phyloP scores from a whole-genome alignment of 1,284 basidiomycete genomes.

The Irpex lacteus region DNA sequence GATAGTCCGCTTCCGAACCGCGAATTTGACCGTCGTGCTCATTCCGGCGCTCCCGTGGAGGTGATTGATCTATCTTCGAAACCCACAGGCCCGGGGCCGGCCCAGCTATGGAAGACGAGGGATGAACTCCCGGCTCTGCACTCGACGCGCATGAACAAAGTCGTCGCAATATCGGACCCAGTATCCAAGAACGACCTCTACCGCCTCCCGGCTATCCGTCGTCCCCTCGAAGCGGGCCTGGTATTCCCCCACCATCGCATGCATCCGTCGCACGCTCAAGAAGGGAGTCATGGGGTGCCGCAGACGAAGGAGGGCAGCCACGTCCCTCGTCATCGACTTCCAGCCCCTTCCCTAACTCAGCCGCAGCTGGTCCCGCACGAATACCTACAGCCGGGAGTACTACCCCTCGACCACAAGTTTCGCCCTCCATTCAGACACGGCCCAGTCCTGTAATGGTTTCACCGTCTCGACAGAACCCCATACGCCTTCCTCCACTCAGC shows the following conservation, averaged over 20 bases:
- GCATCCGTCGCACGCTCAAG: constrained; percentile 26
- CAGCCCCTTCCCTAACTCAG: constrained; percentile 3
- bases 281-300: constrained; percentile 31
- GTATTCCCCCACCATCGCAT: constrained; percentile 18
- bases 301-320: constrained; percentile 17
- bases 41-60: constrained; percentile 39
- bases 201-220: constrained; percentile 36
- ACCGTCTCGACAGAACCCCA: constrained; percentile 10
- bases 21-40: constrained; percentile 31
- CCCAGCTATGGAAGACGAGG: constrained; percentile 21
- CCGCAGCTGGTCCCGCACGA: constrained; percentile 1
- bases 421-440: constrained; percentile 9
- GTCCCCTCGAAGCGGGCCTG: constrained; percentile 22
- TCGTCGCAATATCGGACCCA: constrained; percentile 27
- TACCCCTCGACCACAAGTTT: constrained; percentile 5
- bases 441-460: constrained; percentile 10
- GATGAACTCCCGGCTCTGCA: constrained; percentile 15
- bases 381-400: background rate
- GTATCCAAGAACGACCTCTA: constrained; percentile 27
- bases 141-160: constrained; percentile 24
- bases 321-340: constrained; percentile 22
- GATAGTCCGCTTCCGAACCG: constrained; percentile 22
- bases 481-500: constrained; percentile 18
- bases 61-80: constrained; percentile 41
- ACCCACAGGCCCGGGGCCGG: constrained; percentile 17